These are phyloP conservation scores for Phytopythium cucurbitacearum DNA, from an alignment of 352 stramenopile species.

Conservation along the genomic window DNA sequence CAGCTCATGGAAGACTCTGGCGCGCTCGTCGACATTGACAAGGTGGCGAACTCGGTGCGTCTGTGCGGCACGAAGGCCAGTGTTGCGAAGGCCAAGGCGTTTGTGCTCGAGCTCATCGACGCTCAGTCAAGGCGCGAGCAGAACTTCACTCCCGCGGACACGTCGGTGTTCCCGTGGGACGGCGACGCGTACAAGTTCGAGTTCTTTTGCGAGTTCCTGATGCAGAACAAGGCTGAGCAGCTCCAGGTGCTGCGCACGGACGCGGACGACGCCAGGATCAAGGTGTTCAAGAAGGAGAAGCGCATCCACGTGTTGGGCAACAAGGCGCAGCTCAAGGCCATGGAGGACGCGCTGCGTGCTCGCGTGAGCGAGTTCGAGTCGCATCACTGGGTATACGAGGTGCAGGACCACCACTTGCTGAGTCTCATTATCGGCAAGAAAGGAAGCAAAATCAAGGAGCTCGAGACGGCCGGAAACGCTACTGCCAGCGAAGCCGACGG, in stretches of 20 bases:
- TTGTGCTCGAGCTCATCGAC: constrained; percentile 56
- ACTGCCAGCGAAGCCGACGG: too few species aligned
- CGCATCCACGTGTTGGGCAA: constrained; percentile 63
- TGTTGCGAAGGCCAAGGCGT: constrained; percentile 47
- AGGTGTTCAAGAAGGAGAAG: constrained; percentile 64
- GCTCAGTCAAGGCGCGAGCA: constrained; percentile 61
- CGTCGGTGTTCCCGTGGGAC: constrained; percentile 28
- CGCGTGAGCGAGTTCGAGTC: constrained; percentile 51
- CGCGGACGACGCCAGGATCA: constrained; percentile 54
- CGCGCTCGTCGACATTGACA: constrained; percentile 74
- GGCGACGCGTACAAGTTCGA: constrained; percentile 56
- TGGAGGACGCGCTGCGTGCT: constrained; percentile 58
- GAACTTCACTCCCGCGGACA: constrained; percentile 41
- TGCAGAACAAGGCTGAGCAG: constrained; percentile 69
- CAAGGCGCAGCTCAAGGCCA: constrained; percentile 54
- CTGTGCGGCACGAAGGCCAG: constrained; percentile 58
- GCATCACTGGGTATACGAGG: constrained; percentile 55
- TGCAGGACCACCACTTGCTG: constrained; percentile 51
- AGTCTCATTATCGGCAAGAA: constrained; percentile 85
- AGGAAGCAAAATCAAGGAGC: constrained; percentile 69
- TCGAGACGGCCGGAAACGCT: constrained; percentile 50
- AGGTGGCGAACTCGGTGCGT: constrained; percentile 62
- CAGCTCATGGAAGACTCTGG: constrained; percentile 80
- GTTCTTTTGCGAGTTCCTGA: constrained; percentile 79
- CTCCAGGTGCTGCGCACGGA: constrained; percentile 58